Conservation (phyloP, 768 basidiomycete species). For the Lanmaoa rubissima region DNA sequence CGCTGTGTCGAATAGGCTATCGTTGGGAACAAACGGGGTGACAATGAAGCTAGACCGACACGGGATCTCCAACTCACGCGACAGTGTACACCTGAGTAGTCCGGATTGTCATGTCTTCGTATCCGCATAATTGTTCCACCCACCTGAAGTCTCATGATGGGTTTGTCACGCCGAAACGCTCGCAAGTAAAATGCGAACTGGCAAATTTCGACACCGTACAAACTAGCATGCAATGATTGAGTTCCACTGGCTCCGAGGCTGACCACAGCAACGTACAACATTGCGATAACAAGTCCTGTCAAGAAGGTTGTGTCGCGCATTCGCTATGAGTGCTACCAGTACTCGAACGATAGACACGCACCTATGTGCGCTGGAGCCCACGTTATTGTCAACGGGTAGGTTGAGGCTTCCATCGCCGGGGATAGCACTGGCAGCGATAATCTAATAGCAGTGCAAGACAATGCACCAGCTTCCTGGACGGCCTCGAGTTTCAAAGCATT, state of each 20-base stretch:
- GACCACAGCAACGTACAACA: neutral
- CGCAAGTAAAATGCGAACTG: slow-evolving; percentile 9
- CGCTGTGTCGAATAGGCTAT: slow-evolving; percentile 2
- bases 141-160: slow-evolving; percentile 5
- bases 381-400: neutral
- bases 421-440: neutral
- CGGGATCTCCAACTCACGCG: neutral
- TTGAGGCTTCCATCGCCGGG: neutral
- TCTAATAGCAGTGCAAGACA: neutral
- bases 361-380: slow-evolving; percentile 9
- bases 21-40: neutral
- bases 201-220: slow-evolving; percentile 7
- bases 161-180: slow-evolving; percentile 1
- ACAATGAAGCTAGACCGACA: neutral
- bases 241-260: too few species aligned
- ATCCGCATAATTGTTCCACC: neutral
- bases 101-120: neutral
- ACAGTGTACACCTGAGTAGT: slow-evolving; percentile 4
- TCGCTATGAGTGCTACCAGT: neutral
- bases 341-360: neutral
- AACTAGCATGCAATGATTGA: neutral
- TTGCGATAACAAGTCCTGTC: slow-evolving; percentile 1
- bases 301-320: neutral
- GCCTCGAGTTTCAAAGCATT: neutral
- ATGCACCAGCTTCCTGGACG: neutral